Percentiles rank a stretch among this genome's conserved stretches.
Evolutionary conservation across 192 early-diverging fungal species (phyloP).

Genomic region (Entophlyctis luteolus): DNA sequence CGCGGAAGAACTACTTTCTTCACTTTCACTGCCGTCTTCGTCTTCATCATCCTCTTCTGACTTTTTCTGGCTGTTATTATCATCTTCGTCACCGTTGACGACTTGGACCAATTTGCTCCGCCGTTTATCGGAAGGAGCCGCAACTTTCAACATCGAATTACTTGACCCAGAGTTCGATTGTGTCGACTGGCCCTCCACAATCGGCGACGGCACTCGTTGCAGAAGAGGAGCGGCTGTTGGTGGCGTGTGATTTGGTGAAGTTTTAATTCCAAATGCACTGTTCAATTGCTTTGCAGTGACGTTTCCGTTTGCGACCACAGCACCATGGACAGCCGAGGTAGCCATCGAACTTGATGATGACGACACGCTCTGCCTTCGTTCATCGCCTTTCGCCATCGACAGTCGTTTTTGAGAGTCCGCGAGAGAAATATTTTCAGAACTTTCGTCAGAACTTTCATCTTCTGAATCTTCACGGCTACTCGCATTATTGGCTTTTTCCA

Average conservation of each 20-base stretch:
- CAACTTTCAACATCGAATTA: not conserved
- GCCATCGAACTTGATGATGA: not conserved
- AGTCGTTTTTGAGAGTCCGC: slow-evolving; percentile 9
- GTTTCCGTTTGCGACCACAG: not conserved
- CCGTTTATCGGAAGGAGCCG: not conserved
- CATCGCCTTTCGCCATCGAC: not conserved
- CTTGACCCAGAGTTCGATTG: not conserved
- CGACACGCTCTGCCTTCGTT: not conserved
- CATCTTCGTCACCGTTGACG: slow-evolving; percentile 1
- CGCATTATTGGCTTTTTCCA: not conserved
- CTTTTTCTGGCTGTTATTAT: slow-evolving; percentile 21
- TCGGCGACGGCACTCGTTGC: not conserved
- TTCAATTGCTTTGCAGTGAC: not conserved
- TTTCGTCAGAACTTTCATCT: slow-evolving; percentile 2
- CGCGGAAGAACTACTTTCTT: not conserved
- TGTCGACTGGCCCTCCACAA: not conserved
- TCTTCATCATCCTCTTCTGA: slow-evolving; percentile 13
- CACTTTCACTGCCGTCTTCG: not conserved
- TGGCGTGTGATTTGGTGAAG: not conserved
- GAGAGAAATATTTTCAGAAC: slow-evolving; percentile 18
- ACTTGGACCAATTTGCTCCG: not conserved
- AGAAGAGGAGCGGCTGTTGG: not conserved
- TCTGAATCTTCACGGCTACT: not conserved
- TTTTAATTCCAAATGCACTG: not conserved
- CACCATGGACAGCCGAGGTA: not conserved